Evolutionary conservation across 2,329 filamentous ascomycete genomes (phyloP), one percentile per base, ranked within the genome.

Genomic region (Colletotrichum noveboracense): DNA sequence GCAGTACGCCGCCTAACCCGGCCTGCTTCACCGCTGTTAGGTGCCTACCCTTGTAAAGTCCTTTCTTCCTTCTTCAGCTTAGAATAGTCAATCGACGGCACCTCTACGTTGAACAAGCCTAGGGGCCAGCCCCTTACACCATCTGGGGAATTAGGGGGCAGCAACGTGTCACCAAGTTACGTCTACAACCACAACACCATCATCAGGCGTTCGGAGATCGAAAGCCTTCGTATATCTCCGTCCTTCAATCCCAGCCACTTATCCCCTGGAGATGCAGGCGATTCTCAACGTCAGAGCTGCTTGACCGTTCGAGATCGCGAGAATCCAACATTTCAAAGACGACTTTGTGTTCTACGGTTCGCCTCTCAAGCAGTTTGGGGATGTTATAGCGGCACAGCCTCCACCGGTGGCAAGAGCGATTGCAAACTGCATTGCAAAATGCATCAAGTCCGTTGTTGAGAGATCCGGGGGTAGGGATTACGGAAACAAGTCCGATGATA

Each of bases 351-450:
- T 48, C 18, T 48, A 48, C 38, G 38, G 38, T 10, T 43, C 38
- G 5, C 9, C 18, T 6, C 3, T n/a, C 9, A 43, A 4, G 5
- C 18, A n/a, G 3, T 43, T n/a, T 4, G 3, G 4, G 5, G 18
- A 43, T 12, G 18, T n/a, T 2, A 4, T n/a, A 4, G 18, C 8
- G 18, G 38, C 18, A 0, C 38, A 43, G 9, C 18, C 38, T n/a
- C 9, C 38, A 1, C 38, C 38, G 5, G 38, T n/a, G 0, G 38
- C 38, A n/a, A n/a, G 38, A 4, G 38, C 18, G 9, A 43, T 43
- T 9, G 36, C 36, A 8, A 38, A 18, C 36, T 38, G 36, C 16
- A 38, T 38, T 43, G 16, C 38, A 43, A 43, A 43, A 0, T 43
- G 16, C 8, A 43, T 43, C 18, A 43, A 43, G 18, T 43, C 38